Conservation (phyloP, 257 asterid genomes). For the Scutellaria minor region DNA sequence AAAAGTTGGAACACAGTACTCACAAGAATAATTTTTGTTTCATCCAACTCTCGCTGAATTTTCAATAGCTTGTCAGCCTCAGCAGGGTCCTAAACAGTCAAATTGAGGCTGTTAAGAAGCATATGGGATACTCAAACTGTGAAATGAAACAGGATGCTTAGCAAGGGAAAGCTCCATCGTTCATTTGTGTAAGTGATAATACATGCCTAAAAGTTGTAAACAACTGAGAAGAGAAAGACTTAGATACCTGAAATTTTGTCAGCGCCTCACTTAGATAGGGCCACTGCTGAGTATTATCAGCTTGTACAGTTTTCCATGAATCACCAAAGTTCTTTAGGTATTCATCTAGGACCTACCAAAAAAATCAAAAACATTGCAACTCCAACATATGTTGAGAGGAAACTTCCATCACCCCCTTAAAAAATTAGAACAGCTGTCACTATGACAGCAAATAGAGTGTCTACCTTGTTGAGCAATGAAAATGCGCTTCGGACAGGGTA, state of each 20-base stretch:
- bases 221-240: neutral
- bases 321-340: conserved; percentile 83
- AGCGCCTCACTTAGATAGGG: conserved; percentile 78
- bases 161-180: neutral
- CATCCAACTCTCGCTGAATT: conserved; percentile 93
- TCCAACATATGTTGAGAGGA: neutral
- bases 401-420: neutral
- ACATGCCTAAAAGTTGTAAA: conserved; percentile 6
- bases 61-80: conserved; percentile 94
- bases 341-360: conserved; percentile 76
- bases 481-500: conserved; percentile 93
- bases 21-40: conserved; percentile 93
- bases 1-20: conserved; percentile 39
- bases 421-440: neutral
- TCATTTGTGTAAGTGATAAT: neutral
- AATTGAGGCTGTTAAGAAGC: conserved; percentile 22
- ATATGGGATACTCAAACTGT: neutral
- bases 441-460: neutral
- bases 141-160: neutral
- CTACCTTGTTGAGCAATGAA: conserved; percentile 88
- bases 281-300: conserved; percentile 75
- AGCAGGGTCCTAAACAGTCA: conserved; percentile 78
- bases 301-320: conserved; percentile 72
- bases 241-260: conserved; percentile 57
- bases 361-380: neutral